These are phyloP conservation scores for Sisymbrium altissimum DNA, from an alignment of 345 rosid genomes.

Conservation along the genomic window DNA sequence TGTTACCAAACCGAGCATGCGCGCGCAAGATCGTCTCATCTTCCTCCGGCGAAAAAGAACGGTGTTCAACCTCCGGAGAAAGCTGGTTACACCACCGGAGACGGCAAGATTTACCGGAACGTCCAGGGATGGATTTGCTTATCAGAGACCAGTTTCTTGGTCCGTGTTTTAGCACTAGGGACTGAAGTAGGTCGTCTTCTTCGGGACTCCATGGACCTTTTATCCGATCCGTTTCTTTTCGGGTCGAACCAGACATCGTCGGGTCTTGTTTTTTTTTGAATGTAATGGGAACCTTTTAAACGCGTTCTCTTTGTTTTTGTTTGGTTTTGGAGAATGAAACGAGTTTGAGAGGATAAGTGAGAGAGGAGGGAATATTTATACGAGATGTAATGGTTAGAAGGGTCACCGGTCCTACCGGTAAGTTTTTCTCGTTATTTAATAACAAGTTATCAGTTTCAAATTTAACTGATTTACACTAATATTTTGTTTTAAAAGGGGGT, in stretches of 20 bases:
- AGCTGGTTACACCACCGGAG: conserved; percentile 97
- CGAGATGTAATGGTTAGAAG: conserved; percentile 2
- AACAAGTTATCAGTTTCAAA: background rate
- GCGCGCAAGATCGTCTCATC: conserved; percentile 71
- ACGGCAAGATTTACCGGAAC: conserved; percentile 92
- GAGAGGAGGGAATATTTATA: conserved; percentile 30
- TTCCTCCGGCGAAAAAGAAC: conserved; percentile 70
- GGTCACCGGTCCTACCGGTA: conserved; percentile 35
- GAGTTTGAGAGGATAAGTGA: conserved; percentile 26
- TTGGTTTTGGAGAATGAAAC: background rate
- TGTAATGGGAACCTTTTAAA: background rate
- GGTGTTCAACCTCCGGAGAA: conserved; percentile 87
- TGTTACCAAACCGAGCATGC: conserved; percentile 83
- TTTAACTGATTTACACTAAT: background rate
- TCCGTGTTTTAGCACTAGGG: conserved; percentile 68
- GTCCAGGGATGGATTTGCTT: conserved; percentile 86
- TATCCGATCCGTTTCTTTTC: conserved; percentile 63
- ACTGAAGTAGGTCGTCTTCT: conserved; percentile 70
- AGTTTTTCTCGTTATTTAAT: conserved; percentile 22
- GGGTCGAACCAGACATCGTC: conserved; percentile 29
- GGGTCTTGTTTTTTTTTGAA: background rate
- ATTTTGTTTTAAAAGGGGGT: background rate
- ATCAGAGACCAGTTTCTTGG: conserved; percentile 93
- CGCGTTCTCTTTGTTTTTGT: background rate
- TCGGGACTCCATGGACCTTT: conserved; percentile 98